phyloP scores from a whole-genome alignment of 2,329 filamentous ascomycete genomes.

The Talaromyces atroroseus region DNA sequence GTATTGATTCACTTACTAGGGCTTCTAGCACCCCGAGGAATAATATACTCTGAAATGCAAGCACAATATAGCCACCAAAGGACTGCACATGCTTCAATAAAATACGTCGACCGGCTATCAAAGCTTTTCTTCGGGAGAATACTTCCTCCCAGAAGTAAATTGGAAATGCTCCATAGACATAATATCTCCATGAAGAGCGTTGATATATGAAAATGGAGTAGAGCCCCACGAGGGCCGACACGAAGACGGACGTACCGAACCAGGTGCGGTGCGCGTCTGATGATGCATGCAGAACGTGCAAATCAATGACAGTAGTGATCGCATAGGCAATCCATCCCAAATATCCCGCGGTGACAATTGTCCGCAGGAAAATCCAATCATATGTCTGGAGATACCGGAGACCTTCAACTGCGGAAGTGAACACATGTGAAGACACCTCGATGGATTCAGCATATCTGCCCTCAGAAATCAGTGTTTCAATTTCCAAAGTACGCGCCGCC shows the following conservation, averaged over 20 bases:
- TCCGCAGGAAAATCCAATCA: conserved; percentile 92
- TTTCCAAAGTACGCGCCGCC: conserved; percentile 61
- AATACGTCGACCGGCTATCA: conserved; percentile 60
- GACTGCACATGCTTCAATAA: conserved; percentile 66
- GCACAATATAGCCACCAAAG: conserved; percentile 50
- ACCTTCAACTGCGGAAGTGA: conserved; percentile 71
- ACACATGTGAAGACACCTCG: conserved; percentile 66
- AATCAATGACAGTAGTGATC: conserved; percentile 77
- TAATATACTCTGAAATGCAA: conserved; percentile 58
- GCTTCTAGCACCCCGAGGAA: conserved; percentile 75
- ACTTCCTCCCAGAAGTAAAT: conserved; percentile 97
- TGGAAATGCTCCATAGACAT: conserved; percentile 86
- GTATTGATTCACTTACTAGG: conserved; percentile 52
- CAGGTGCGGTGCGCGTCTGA: conserved; percentile 59
- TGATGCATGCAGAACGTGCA: conserved; percentile 73
- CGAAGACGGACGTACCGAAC: conserved; percentile 61
- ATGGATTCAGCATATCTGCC: conserved; percentile 72
- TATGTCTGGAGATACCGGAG: conserved; percentile 95
- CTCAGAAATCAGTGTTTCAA: conserved; percentile 61
- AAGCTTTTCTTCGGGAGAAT: conserved; percentile 66
- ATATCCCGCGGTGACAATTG: conserved; percentile 83
- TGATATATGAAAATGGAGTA: conserved; percentile 78
- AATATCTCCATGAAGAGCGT: conserved; percentile 76
- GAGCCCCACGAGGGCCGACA: conserved; percentile 66
- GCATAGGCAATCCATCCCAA: conserved; percentile 94